A percentile compares a stretch with the other conserved stretches of the same genome.
Evolutionary conservation across 1,139 yeast genomes (phyloP).

Genomic region (Yarrowia galli): DNA sequence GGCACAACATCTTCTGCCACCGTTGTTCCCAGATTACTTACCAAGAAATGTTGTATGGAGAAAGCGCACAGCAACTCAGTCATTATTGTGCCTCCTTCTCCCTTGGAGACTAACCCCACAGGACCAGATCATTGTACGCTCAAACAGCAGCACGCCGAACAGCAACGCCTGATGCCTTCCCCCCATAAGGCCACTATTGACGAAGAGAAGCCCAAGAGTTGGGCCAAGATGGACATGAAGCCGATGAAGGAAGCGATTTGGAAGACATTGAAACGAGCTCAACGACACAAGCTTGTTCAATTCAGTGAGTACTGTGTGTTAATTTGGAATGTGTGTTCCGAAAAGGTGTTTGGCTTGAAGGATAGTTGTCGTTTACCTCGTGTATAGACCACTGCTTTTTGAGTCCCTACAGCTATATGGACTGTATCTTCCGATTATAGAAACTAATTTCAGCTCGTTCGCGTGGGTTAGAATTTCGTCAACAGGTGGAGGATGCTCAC

Average conservation of each 20-base stretch:
- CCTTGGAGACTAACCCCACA: conserved; percentile 13
- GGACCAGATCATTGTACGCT: background rate
- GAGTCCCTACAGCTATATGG: background rate
- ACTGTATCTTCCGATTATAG: background rate
- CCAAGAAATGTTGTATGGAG: conserved; percentile 26
- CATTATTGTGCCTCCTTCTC: conserved; percentile 23
- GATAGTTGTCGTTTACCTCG: background rate
- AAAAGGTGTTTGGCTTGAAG: background rate
- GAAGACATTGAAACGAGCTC: conserved; percentile 16
- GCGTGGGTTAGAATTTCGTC: conserved; percentile 7
- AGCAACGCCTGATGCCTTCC: conserved; percentile 18
- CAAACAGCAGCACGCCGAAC: background rate
- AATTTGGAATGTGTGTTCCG: background rate
- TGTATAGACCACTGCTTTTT: background rate
- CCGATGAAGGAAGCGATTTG: background rate
- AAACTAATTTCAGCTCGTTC: conserved; percentile 18
- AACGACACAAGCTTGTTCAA: conserved; percentile 21
- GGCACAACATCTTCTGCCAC: conserved; percentile 12
- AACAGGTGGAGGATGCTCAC: conserved; percentile 5
- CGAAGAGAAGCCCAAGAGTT: background rate
- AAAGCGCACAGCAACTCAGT: conserved; percentile 7
- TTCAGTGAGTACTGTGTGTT: conserved; percentile 29
- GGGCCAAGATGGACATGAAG: background rate
- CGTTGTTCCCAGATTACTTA: conserved; percentile 1
- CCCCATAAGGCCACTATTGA: conserved; percentile 11